Percentiles rank a stretch among this genome's conserved stretches.
phyloP scores from a whole-genome alignment of 495 filamentous ascomycete species.

The Podospora pseudopauciseta region DNA sequence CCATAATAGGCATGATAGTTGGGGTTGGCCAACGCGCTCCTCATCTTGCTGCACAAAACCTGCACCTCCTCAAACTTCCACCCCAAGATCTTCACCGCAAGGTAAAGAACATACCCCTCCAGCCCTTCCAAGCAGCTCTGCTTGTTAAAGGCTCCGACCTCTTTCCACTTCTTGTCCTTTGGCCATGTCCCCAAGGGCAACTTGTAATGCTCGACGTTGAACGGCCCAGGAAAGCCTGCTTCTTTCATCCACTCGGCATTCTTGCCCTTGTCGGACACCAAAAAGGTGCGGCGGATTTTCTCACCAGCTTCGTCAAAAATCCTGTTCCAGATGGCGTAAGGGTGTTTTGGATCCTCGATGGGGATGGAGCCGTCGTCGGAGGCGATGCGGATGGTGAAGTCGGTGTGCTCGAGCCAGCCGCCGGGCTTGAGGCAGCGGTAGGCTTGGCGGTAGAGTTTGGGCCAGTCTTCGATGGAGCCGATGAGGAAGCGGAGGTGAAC shows the following conservation, averaged over 20 bases:
- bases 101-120: constrained; percentile 43
- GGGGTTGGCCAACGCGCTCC: constrained; percentile 37
- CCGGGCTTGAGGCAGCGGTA: constrained; percentile 27
- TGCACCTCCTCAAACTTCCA: constrained; percentile 47
- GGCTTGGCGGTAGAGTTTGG: constrained; percentile 36
- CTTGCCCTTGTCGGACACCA: background rate
- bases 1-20: constrained; percentile 42
- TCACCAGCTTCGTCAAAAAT: background rate
- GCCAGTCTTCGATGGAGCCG: constrained; percentile 57
- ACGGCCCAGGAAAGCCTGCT: constrained; percentile 52
- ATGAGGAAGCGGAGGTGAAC: constrained; percentile 59
- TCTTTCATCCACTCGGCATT: constrained; percentile 43
- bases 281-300: constrained; percentile 4
- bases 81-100: constrained; percentile 42
- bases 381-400: constrained; percentile 1
- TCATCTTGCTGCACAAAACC: constrained; percentile 36
- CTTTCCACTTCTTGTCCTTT: constrained; percentile 40
- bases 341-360: background rate
- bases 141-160: constrained; percentile 35
- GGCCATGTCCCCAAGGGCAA: constrained; percentile 55
- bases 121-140: constrained; percentile 40
- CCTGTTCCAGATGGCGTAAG: background rate
- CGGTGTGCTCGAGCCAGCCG: constrained; percentile 18
- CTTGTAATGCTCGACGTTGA: constrained; percentile 45
- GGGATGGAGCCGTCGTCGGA: background rate